phyloP scores from a whole-genome alignment of 257 asterid species.

The Cinchona pubescens region DNA sequence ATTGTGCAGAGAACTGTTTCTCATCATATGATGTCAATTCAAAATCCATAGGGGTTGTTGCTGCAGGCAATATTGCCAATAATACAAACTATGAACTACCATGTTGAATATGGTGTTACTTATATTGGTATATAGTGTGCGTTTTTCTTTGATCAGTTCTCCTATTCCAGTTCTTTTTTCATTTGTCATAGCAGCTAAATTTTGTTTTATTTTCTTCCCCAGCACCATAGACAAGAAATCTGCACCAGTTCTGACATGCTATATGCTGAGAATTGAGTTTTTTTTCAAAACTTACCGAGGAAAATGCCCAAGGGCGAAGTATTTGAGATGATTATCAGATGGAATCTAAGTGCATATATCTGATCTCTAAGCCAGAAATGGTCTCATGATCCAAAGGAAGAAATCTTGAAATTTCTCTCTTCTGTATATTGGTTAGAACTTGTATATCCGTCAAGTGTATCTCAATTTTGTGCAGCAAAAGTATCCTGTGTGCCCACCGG shows the following conservation, averaged over 20 bases:
- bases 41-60: slow-evolving; percentile 35
- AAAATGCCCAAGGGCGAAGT: slow-evolving; percentile 2
- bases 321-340: background rate
- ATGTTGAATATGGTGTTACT: slow-evolving; percentile 24
- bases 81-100: slow-evolving; percentile 24
- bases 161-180: background rate
- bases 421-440: background rate
- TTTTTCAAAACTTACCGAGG: background rate
- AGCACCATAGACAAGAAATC: slow-evolving; percentile 1
- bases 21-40: slow-evolving; percentile 48
- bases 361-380: background rate
- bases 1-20: slow-evolving; percentile 54
- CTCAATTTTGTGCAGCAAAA: slow-evolving; percentile 35
- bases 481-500: background rate
- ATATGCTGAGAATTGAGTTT: slow-evolving; percentile 5
- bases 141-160: background rate
- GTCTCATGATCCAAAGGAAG: background rate
- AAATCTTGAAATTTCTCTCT: slow-evolving; percentile 1
- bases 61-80: slow-evolving; percentile 29
- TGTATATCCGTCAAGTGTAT: slow-evolving; percentile 10
- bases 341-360: slow-evolving; percentile 8
- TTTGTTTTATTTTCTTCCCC: slow-evolving; percentile 14
- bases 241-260: slow-evolving; percentile 13
- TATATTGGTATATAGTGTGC: slow-evolving; percentile 6
- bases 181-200: background rate